Evolutionary conservation across 306 rosid species (phyloP), one percentile per base, ranked within the genome.

Genomic region (Fagus crenata): DNA sequence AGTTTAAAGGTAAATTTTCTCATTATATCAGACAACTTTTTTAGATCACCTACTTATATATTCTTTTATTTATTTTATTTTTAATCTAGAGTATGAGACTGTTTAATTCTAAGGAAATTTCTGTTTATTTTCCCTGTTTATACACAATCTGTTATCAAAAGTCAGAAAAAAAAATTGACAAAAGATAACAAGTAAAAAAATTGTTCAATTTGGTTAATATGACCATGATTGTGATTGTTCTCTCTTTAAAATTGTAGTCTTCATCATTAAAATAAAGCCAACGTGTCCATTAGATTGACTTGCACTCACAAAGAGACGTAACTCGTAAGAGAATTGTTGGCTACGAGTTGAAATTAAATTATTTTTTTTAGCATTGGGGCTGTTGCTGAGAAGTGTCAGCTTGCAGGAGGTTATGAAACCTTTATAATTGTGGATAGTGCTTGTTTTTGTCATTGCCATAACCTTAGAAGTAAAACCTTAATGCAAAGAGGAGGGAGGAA

Each of bases 1-100:
- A 86, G 86, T 90, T 56, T 88, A 77, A 92, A 90, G 98, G 98
- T 92, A 84, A 80, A 63, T 64, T 71, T 67, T 5, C 60, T 53
- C 71, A n/a, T 67, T 12, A 67, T 7, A 1, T 33, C 15, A 39
- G 13, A 3, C 32, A 46, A 13, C 7, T 1, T 14, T n/a, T 67
- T 39, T 5, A 67, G 51, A 67, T 8, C 4, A 17, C 6, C 71
- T 15, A 39, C 41, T 37, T 3, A n/a, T 37, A n/a, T 39, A 39
- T 53, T 65, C 65, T 3, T 61, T 35, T 78, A 32, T 75, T 75
- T 11, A 36, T 15, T 43, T 40, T 6, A n/a, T 37, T 67, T 67
- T 67, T 49, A 37, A 65, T 65, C 41, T 40, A 61, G 68, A 14
- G 13, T 1, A 60, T 31, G 67, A 60, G 32, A 32, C 67, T 3